Base-by-base conservation (phyloP, 768 basidiomycete species). In the Lyophyllum atratum region DNA sequence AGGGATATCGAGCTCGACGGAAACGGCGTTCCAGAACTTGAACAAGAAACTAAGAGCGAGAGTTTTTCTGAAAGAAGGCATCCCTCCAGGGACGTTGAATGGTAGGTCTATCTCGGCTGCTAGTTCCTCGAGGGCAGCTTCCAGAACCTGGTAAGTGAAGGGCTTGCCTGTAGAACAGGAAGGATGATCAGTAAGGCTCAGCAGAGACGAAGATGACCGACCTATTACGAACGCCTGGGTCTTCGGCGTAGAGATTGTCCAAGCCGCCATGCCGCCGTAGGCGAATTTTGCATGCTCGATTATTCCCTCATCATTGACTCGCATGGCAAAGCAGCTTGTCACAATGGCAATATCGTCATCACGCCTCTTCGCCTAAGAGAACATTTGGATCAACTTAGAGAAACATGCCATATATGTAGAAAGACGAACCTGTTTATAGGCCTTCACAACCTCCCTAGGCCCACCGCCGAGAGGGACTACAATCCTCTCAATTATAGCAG, bases 291-390 rank as follows among this genome's bases (percentile, higher is more conserved):
- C 60, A 15, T 52, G 60, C 24, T 24, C 28, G 34, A 61, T 61
- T 9, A 58, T 26, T 12, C 50, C 54, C 11, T 45, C 49, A 4
- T 55, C 50, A 15, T 55, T 40, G 0, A 61, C 54, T 6, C 53
- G 47, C 56, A 61, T 58, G 5, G 42, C 45, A 19, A 61, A 61
- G 52, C 60, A 61, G 50, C 56, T 52, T 11, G 44, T 61, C 19
- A 61, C 60, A 22, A 61, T 56, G 2, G 60, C 60, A 21, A 61
- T 61, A 29, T 61, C 60, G 31, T 61, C 60, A n/a, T 61, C 60
- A 22, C 51, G 55, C 44, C 60, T 49, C 34, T 47, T 61, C 37
- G 60, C 60, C 60, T 61, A 22, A 0, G 21, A 0, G 14, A 19
- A 39, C 14, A 0, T 31, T 49, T 8, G 21, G 21, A 10, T 31